Base-by-base conservation (phyloP, 371 early-diverging fungal genomes). In the Astathelohania contejeani region DNA sequence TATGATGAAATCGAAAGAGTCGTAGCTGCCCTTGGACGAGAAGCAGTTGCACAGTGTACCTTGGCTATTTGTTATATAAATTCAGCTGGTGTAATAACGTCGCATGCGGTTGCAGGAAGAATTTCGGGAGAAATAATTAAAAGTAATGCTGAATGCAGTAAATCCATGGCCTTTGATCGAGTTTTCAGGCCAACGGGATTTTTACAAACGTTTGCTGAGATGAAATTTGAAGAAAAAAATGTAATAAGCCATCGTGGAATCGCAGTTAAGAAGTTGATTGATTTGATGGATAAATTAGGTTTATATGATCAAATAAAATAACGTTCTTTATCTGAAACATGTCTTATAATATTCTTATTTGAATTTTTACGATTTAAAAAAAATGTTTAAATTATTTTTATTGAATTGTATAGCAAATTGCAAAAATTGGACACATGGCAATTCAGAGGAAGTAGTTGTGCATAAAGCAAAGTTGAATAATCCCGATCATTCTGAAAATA, bases 11-110 rank as follows among this genome's bases (percentile, higher is more conserved):
- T 63, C 7, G 40, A 58, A 50, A 56, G 58, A 25, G 12, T 63
- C 40, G 58, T 54, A 3, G 24, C 24, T 19, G 49, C 48, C 43
- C 32, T 58, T 22, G 64, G 64, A 23, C 24, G 53, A 39, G 46
- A 25, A 28, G 32, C 54, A 9, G 25, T 27, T 7, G 26, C 35
- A 1, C 19, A 19, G 12, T 52, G 53, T 27, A 28, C 28, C 29
- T 12, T 63, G n/a, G 58, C 49, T 19, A 9, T 63, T 2, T 45
- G 37, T 16, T 28, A 48, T 45, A n/a, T n/a, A n/a, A 38, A 28
- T 18, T 24, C 43, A 18, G 26, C 49, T 26, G 51, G 29, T 43
- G 39, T 28, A 6, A 53, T 45, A 10, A 39, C 35, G 23, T 57
- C 52, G 38, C n/a, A n/a, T n/a, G n/a, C n/a, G n/a, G n/a, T n/a